phyloP scores from a whole-genome alignment of 805 yeast genomes.

The Dipodascus geniculatus region DNA sequence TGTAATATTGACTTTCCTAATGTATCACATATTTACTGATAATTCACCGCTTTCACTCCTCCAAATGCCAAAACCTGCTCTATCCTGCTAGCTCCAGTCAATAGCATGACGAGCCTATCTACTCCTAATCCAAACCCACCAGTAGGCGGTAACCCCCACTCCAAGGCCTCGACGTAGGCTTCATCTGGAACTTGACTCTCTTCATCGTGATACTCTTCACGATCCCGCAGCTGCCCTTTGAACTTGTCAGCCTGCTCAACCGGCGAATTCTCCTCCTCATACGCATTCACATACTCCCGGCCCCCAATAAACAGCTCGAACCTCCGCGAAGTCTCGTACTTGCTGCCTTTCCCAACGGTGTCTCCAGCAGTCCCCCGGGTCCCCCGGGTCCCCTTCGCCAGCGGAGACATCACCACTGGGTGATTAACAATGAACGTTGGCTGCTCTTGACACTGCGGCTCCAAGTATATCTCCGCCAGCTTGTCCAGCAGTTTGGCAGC shows the following conservation, averaged over 20 bases:
- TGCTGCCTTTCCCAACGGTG: slow-evolving; percentile 65
- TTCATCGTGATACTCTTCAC: slow-evolving; percentile 37
- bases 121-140: slow-evolving; percentile 98
- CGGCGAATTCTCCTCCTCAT: slow-evolving; percentile 94
- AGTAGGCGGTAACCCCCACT: slow-evolving; percentile 93
- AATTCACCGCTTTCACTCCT: slow-evolving; percentile 13
- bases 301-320: slow-evolving; percentile 80
- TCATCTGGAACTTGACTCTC: slow-evolving; percentile 66
- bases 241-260: slow-evolving; percentile 36
- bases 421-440: slow-evolving; percentile 77
- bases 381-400: slow-evolving; percentile 48
- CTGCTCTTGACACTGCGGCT: slow-evolving; percentile 39
- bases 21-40: slow-evolving; percentile 9
- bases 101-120: slow-evolving; percentile 75
- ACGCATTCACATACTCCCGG: slow-evolving; percentile 79
- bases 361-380: slow-evolving; percentile 44
- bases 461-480: slow-evolving; percentile 50
- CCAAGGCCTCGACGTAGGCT: slow-evolving; percentile 63
- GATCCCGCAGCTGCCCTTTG: slow-evolving; percentile 27
- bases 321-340: too few species aligned
- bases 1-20: too few species aligned
- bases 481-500: slow-evolving; percentile 52
- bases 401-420: slow-evolving; percentile 76
- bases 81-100: slow-evolving; percentile 56
- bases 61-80: slow-evolving; percentile 19